Percentiles rank a stretch among this genome's conserved stretches.
These are phyloP conservation scores for Plasmodiophora brassicae DNA, from an alignment of 208 protist genomes.

Conservation along the genomic window DNA sequence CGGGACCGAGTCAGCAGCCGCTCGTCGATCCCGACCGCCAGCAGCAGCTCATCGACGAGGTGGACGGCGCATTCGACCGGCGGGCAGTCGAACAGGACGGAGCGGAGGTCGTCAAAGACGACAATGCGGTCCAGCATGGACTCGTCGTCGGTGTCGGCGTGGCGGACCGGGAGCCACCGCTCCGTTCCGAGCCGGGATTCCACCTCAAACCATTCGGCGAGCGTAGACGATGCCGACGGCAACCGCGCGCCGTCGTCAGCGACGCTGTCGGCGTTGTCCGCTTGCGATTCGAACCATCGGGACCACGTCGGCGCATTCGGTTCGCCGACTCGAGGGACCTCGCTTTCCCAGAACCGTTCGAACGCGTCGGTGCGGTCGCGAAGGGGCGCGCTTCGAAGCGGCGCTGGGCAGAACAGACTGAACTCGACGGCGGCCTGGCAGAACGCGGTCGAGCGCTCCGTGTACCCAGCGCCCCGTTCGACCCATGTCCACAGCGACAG, in stretches of 20 bases:
- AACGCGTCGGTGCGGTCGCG: background rate
- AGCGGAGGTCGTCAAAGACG: slow-evolving; percentile 7
- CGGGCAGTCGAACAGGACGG: background rate
- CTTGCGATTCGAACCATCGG: background rate
- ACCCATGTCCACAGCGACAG: slow-evolving; percentile 14
- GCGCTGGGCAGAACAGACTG: background rate
- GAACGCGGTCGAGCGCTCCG: background rate
- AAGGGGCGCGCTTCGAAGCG: background rate
- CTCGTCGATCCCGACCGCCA: background rate
- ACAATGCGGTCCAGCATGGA: background rate
- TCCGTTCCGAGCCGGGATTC: background rate
- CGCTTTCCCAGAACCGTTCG: slow-evolving; percentile 26
- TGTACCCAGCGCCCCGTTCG: background rate
- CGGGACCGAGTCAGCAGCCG: background rate
- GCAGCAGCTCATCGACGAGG: slow-evolving; percentile 9
- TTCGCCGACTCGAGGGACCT: background rate
- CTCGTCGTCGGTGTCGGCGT: background rate
- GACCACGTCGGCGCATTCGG: background rate
- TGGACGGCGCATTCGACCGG: background rate
- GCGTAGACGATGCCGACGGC: background rate
- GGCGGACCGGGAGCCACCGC: background rate
- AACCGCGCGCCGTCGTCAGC: background rate
- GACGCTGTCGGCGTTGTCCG: background rate
- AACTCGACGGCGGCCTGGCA: slow-evolving; percentile 26
- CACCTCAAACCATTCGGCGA: background rate